A percentile compares a stretch with the other conserved stretches of the same genome.
Conservation (phyloP, 2,329 filamentous ascomycete species). For the Botrytis medusae region DNA sequence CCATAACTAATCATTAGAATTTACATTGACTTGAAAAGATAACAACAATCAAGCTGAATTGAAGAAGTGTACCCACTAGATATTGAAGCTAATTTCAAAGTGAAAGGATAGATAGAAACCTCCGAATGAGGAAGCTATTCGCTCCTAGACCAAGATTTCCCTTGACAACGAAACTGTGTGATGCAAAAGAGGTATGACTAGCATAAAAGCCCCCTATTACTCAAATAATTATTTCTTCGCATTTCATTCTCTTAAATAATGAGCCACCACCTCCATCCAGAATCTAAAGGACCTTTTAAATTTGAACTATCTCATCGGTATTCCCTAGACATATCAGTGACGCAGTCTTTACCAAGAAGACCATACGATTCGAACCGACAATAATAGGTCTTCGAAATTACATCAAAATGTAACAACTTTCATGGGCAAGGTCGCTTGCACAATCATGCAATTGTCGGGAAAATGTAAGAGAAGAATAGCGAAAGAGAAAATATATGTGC, state of each 20-base stretch:
- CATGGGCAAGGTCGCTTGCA: neutral
- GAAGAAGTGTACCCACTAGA: neutral
- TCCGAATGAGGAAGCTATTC: neutral
- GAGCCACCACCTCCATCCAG: too few relatives aligned
- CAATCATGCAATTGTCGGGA: neutral
- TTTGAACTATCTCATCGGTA: too few relatives aligned
- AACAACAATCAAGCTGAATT: neutral
- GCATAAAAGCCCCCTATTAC: neutral
- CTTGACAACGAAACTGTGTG: neutral
- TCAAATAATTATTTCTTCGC: neutral
- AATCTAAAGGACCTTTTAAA: too few relatives aligned
- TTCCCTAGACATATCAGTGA: too few relatives aligned
- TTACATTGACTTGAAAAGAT: neutral
- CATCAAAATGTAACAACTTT: neutral
- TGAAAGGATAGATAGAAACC: neutral
- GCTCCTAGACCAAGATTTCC: neutral
- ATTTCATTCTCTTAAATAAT: neutral
- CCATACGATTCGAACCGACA: too few relatives aligned
- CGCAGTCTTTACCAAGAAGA: too few relatives aligned
- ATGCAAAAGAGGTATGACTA: neutral
- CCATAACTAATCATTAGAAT: neutral
- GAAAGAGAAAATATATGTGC: neutral
- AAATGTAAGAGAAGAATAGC: neutral
- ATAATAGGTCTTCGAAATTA: too few relatives aligned
- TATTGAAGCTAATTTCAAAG: neutral